Base-by-base conservation (phyloP, 441 rosid genomes). In the Cnidoscolus chayamansa region DNA sequence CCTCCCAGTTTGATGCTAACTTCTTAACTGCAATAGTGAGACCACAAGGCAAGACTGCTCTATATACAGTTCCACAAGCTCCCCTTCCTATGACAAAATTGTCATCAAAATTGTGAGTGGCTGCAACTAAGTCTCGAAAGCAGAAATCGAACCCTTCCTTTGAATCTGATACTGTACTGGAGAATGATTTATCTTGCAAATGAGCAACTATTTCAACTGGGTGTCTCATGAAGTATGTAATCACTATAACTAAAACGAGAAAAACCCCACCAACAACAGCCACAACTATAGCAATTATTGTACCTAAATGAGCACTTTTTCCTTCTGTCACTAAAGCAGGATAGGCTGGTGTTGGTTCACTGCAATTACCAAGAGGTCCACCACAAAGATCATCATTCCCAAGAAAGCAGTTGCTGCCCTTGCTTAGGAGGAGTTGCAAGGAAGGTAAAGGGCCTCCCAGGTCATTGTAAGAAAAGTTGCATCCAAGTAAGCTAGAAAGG, bases 1-100 rank as follows among this genome's bases (percentile, higher is more conserved):
- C 93, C 73, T 92, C 96, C 31, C 89, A 76, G 83, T 90, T 87
- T 31, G 99, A 92, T 49, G 89, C 87, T 30, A 92, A 78, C 81
- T 86, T 90, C 87, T 92, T 94, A 56, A 90, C 95, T 40, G 98
- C 98, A 50, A 94, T 75, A 32, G 81, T 81, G 65, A 76, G 86
- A 16, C 96, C 96, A 16, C 84, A 72, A 0, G 81, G 87, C 78
- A 92, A 51, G 74, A 85, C 86, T 3, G 97, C 97, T 70, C 86
- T 89, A 73, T 92, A 94, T 4, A 94, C 99, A 1, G 90, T 87
- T 81, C 99, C 99, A 71, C 96, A 91, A 67, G 89, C 97, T 63
- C 97, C 99, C 72, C 88, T 86, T 40, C 98, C 99, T 31, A 92
- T 82, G 6, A 86, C 76, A 37, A 84, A 94, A 72, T 87, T 79